A percentile compares a stretch with the other conserved stretches of the same genome.
Evolutionary conservation across 1,284 basidiomycete genomes (phyloP).

Genomic region (Megacollybia platyphylla): DNA sequence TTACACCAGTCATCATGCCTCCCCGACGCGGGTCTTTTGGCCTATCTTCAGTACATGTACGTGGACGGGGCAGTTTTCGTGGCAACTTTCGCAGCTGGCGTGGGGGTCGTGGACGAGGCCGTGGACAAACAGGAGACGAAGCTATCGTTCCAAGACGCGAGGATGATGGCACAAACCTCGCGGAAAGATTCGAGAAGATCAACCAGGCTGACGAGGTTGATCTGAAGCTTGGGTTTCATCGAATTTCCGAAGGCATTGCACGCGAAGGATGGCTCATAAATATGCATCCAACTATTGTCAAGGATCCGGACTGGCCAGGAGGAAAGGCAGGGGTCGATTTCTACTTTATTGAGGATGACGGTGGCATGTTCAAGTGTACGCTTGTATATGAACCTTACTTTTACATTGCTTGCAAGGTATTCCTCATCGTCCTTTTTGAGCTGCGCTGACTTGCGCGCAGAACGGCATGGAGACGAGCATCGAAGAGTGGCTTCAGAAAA

Average conservation of each 20-base stretch:
- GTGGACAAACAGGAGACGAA: conserved; percentile 28
- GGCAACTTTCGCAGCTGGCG: conserved; percentile 23
- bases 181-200: conserved; percentile 75
- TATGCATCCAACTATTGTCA: conserved; percentile 92
- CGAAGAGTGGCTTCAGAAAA: conserved; percentile 94
- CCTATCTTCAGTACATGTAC: conserved; percentile 8
- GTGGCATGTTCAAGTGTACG: conserved; percentile 92
- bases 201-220: conserved; percentile 79
- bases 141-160: conserved; percentile 53
- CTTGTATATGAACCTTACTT: conserved; percentile 94
- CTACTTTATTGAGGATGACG: conserved; percentile 97
- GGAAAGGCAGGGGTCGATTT: conserved; percentile 91
- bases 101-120: conserved; percentile 42
- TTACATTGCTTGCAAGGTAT: conserved; percentile 79
- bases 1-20: too few species aligned
- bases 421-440: conserved; percentile 12
- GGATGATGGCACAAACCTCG: conserved; percentile 77
- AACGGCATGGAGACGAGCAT: conserved; percentile 80
- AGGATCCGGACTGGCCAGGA: conserved; percentile 69
- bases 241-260: conserved; percentile 61
- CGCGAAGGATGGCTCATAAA: conserved; percentile 93
- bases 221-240: conserved; percentile 82
- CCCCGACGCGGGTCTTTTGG: conserved; percentile 9
- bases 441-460: conserved; percentile 23
- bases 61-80: conserved; percentile 27